Conservation (phyloP, 2,329 filamentous ascomycete genomes). For the Cadophora sp. region DNA sequence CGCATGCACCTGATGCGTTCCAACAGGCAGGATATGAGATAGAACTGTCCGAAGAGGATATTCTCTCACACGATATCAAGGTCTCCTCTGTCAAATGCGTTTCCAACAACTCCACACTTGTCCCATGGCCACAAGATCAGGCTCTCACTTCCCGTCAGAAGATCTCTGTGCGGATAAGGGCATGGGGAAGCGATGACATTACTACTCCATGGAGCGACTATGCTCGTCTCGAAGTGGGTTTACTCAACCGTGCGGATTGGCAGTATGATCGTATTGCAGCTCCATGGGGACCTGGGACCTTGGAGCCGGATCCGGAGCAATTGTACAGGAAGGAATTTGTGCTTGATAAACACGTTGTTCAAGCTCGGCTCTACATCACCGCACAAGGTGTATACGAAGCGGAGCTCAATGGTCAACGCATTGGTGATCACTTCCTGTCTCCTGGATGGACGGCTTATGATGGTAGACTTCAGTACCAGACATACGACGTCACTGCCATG, state of each 20-base stretch:
- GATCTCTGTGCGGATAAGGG: conserved; percentile 14
- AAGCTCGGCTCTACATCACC: conserved; percentile 11
- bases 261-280: conserved; percentile 16
- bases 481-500: conserved; percentile 21
- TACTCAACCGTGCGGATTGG: conserved; percentile 16
- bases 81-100: background rate
- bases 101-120: background rate
- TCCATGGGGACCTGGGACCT: background rate
- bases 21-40: conserved; percentile 1
- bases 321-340: conserved; percentile 7
- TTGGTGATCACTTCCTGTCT: conserved; percentile 7
- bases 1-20: background rate
- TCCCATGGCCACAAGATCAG: background rate
- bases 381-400: conserved; percentile 10
- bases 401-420: conserved; percentile 1
- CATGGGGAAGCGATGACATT: conserved; percentile 9
- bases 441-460: conserved; percentile 17
- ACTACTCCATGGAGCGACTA: background rate
- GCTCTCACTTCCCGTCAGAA: conserved; percentile 15
- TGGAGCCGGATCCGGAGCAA: background rate
- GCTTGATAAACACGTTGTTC: background rate
- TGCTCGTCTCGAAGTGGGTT: conserved; percentile 2
- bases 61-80: background rate
- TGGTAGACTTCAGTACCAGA: conserved; percentile 23
- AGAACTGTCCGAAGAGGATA: background rate